Evolutionary conservation across 768 basidiomycete species (phyloP).

Genomic region (Chlorophyllum brunneum): DNA sequence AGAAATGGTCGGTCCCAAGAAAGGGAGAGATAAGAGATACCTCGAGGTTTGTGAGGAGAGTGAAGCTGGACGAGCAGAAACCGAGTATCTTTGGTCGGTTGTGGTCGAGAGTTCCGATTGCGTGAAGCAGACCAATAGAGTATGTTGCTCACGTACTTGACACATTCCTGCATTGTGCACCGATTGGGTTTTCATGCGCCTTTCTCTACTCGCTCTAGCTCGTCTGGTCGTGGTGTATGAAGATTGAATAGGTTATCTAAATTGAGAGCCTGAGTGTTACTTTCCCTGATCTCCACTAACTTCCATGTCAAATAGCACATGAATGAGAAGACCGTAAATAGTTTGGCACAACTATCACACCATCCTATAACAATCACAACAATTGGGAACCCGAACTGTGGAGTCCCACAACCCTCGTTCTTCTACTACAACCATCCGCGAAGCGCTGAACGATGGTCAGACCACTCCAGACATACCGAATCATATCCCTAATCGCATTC

Average conservation of each 20-base stretch:
- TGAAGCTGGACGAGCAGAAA: background rate
- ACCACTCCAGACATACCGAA: constrained; percentile 43
- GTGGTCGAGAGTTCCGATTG: background rate
- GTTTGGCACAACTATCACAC: background rate
- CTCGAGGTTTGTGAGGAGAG: constrained; percentile 26
- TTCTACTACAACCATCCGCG: background rate
- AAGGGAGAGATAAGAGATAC: constrained; percentile 20
- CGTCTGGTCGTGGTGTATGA: no score
- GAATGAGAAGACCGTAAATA: constrained; percentile 27
- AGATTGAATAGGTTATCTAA: no score
- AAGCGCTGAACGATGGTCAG: background rate
- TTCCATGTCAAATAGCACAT: background rate
- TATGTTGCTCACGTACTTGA: background rate
- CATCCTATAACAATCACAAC: background rate
- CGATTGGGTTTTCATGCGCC: background rate
- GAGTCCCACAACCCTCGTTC: background rate
- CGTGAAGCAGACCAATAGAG: no score
- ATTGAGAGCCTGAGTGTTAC: no score
- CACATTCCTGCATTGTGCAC: no score
- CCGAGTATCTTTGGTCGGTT: background rate
- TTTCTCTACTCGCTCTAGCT: no score
- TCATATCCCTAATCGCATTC: constrained; percentile 44
- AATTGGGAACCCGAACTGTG: background rate
- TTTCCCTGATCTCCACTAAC: no score
- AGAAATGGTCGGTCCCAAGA: constrained; percentile 34